Conservation (phyloP, 2,329 filamentous ascomycete genomes). For the Arthroderma uncinatum region DNA sequence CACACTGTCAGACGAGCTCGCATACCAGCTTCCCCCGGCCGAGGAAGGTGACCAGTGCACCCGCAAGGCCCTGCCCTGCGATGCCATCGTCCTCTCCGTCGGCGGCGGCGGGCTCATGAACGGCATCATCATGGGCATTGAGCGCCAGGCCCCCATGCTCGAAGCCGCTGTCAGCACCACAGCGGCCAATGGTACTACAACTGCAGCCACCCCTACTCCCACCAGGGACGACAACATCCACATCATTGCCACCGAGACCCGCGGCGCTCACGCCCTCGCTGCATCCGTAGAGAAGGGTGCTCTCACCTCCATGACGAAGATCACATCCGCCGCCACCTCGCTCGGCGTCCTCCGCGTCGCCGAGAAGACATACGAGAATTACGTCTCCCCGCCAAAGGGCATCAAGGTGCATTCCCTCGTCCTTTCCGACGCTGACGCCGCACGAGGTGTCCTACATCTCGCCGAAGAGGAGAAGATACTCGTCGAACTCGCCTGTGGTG, state of each 20-base stretch:
- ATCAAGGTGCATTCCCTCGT: slow-evolving; percentile 50
- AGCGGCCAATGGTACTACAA: slow-evolving; percentile 12
- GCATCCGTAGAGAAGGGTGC: slow-evolving; percentile 42
- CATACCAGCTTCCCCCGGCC: slow-evolving; percentile 29
- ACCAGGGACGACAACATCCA: slow-evolving; percentile 27
- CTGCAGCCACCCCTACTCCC: slow-evolving; percentile 17
- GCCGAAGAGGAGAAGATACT: slow-evolving; percentile 71
- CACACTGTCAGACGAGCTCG: slow-evolving; percentile 36
- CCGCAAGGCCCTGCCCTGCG: slow-evolving; percentile 38
- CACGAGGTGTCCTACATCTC: slow-evolving; percentile 62
- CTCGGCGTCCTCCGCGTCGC: slow-evolving; percentile 66
- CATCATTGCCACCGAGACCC: slow-evolving; percentile 65
- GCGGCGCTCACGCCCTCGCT: slow-evolving; percentile 59
- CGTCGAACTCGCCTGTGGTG: slow-evolving; percentile 77
- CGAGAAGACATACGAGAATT: slow-evolving; percentile 55
- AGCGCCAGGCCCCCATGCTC: slow-evolving; percentile 33
- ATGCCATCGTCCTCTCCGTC: slow-evolving; percentile 65
- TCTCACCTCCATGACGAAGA: slow-evolving; percentile 54
- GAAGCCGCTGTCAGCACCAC: slow-evolving; percentile 14
- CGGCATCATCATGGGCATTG: slow-evolving; percentile 61
- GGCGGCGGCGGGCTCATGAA: slow-evolving; percentile 72
- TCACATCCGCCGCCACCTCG: slow-evolving; percentile 64
- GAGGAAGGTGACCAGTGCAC: slow-evolving; percentile 22
- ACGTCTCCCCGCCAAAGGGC: slow-evolving; percentile 34
- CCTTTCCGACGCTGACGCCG: slow-evolving; percentile 65